phyloP scores from a whole-genome alignment of 139 green algal species.

The Microglena sp. region DNA sequence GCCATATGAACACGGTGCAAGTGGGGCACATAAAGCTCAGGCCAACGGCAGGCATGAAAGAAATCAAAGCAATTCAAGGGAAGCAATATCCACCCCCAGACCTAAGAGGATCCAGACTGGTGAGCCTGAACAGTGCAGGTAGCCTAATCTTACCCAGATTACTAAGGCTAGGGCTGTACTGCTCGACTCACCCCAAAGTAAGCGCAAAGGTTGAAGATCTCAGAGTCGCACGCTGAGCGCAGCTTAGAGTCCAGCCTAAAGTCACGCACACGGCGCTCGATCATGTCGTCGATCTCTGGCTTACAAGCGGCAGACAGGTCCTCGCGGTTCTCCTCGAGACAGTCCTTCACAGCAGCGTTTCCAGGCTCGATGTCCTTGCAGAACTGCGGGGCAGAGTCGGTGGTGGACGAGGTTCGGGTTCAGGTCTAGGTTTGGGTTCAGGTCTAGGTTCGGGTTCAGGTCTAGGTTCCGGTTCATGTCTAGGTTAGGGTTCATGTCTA shows the following conservation, averaged over 20 bases:
- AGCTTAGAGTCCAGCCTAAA: constrained; percentile 61
- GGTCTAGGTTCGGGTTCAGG: too few species aligned
- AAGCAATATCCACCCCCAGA: too few species aligned
- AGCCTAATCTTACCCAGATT: too few species aligned
- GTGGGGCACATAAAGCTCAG: background rate
- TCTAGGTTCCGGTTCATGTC: too few species aligned
- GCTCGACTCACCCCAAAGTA: constrained; percentile 28
- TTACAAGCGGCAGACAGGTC: background rate
- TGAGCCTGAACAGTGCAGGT: too few species aligned
- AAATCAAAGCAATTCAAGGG: too few species aligned
- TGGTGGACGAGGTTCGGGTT: too few species aligned
- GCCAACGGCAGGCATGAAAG: background rate
- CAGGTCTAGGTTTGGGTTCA: too few species aligned
- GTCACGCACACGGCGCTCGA: constrained; percentile 44
- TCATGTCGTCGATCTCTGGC: constrained; percentile 36
- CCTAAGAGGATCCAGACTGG: too few species aligned
- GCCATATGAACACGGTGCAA: background rate
- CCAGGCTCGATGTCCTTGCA: constrained; percentile 46
- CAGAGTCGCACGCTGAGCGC: constrained; percentile 28
- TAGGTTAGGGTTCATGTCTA: too few species aligned
- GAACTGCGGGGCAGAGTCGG: constrained; percentile 44
- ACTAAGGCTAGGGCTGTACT: background rate
- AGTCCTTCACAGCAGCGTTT: constrained; percentile 53
- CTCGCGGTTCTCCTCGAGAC: constrained; percentile 51
- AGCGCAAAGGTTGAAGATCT: constrained; percentile 47